A percentile compares a stretch with the other conserved stretches of the same genome.
Conservation (phyloP, 202 grass and related monocot genomes). For the Bolboschoenoplectus hybrid region DNA sequence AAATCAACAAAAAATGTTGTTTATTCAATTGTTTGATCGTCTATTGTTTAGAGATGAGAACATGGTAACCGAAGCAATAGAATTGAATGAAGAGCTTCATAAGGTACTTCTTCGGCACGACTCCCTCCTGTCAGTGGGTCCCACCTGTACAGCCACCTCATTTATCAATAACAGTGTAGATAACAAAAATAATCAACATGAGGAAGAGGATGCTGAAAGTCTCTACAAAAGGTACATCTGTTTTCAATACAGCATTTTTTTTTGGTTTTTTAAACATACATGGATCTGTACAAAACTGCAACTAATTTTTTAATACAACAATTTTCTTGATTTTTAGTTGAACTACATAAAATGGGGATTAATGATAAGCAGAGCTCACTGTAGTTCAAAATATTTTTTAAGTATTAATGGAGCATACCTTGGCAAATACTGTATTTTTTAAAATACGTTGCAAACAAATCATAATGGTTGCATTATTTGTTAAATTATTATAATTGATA, state of each 20-base stretch:
- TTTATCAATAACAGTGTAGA: conserved; percentile 23
- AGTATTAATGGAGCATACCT: neutral
- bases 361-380: neutral
- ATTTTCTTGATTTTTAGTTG: neutral
- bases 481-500: conserved; percentile 36
- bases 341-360: too few relatives aligned
- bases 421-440: neutral
- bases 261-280: neutral
- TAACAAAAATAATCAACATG: conserved; percentile 34
- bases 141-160: conserved; percentile 57
- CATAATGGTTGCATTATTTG: neutral
- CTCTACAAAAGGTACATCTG: conserved; percentile 66
- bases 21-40: conserved; percentile 16
- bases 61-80: conserved; percentile 75
- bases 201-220: conserved; percentile 95
- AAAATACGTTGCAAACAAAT: neutral
- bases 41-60: conserved; percentile 68
- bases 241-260: neutral
- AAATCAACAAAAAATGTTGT: conserved; percentile 22
- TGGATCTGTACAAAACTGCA: neutral
- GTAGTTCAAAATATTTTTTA: neutral
- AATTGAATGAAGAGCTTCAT: conserved; percentile 84
- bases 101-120: conserved; percentile 74
- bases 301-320: neutral
- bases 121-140: conserved; percentile 69